phyloP scores from a whole-genome alignment of 352 stramenopile genomes.

The Pythium biforme region DNA sequence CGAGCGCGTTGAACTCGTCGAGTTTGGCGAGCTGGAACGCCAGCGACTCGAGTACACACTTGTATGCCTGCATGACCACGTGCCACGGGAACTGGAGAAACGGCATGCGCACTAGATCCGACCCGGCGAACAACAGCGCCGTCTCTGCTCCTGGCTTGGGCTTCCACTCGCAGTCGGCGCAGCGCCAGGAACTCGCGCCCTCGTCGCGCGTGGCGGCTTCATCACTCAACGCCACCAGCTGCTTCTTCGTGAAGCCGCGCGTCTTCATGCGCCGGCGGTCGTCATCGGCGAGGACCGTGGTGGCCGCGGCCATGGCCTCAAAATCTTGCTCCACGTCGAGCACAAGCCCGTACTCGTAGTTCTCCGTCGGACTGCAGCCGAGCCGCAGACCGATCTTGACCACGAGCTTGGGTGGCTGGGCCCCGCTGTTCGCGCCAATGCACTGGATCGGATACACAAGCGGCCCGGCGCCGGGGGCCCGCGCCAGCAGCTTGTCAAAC shows the following conservation, averaged over 20 bases:
- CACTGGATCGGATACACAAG: conserved; percentile 59
- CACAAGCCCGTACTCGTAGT: conserved; percentile 66
- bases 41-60: conserved; percentile 35
- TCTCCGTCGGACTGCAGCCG: conserved; percentile 40
- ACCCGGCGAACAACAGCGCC: conserved; percentile 38
- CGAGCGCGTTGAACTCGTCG: conserved; percentile 62
- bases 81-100: conserved; percentile 61
- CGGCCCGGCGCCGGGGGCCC: conserved; percentile 26
- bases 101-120: conserved; percentile 46
- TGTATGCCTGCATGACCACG: conserved; percentile 49
- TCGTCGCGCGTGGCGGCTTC: conserved; percentile 19
- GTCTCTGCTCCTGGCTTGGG: background rate
- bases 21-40: conserved; percentile 54
- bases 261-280: conserved; percentile 25
- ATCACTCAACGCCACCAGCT: conserved; percentile 30
- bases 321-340: conserved; percentile 59
- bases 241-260: conserved; percentile 42
- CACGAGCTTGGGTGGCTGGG: conserved; percentile 25
- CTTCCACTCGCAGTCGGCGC: conserved; percentile 51
- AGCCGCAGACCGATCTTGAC: conserved; percentile 48
- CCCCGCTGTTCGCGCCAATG: conserved; percentile 23
- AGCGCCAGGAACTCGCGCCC: conserved; percentile 23
- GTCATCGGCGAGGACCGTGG: conserved; percentile 5
- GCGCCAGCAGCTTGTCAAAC: conserved; percentile 53
- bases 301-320: conserved; percentile 11